Evolutionary conservation across 2,329 filamentous ascomycete genomes (phyloP).

Genomic region (Purpureocillium lavendulum): DNA sequence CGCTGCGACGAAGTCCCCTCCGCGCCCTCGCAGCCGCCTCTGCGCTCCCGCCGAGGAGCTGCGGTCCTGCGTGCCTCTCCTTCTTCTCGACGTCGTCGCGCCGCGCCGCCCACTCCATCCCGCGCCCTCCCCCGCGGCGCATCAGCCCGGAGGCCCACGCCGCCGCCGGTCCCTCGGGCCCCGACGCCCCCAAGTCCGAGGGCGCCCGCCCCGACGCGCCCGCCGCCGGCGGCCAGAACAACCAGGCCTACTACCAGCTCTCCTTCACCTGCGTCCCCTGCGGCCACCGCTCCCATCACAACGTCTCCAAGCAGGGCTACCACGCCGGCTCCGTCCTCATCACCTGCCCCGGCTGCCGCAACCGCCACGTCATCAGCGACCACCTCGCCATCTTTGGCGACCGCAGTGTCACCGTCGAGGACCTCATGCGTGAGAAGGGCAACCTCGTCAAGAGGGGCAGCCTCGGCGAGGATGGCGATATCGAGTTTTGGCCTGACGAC

Average conservation of each 20-base stretch:
- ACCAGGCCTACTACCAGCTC: slow-evolving; percentile 70
- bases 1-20: slow-evolving; percentile 3
- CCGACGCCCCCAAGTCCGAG: slow-evolving; percentile 16
- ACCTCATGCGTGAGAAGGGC: slow-evolving; percentile 69
- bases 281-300: slow-evolving; percentile 69
- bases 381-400: slow-evolving; percentile 75
- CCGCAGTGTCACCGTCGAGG: slow-evolving; percentile 61
- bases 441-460: slow-evolving; percentile 63
- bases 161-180: slow-evolving; percentile 1
- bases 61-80: too few relatives aligned
- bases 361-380: slow-evolving; percentile 86
- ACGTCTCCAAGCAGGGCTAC: slow-evolving; percentile 89
- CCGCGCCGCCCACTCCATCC: slow-evolving; percentile 26
- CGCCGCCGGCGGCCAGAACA: slow-evolving; percentile 12
- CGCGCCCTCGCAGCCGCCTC: slow-evolving; percentile 10
- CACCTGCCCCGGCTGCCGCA: slow-evolving; percentile 77
- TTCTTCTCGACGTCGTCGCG: slow-evolving; percentile 7
- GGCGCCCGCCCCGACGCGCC: slow-evolving; percentile 17
- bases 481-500: slow-evolving; percentile 86
- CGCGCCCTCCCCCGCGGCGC: slow-evolving; percentile 18
- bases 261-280: slow-evolving; percentile 93
- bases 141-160: slow-evolving; percentile 3
- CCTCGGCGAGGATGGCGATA: slow-evolving; percentile 68
- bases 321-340: slow-evolving; percentile 85
- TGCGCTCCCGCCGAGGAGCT: slow-evolving; percentile 3